Conservation (phyloP, 1,284 basidiomycete species). For the Mycena sp. region DNA sequence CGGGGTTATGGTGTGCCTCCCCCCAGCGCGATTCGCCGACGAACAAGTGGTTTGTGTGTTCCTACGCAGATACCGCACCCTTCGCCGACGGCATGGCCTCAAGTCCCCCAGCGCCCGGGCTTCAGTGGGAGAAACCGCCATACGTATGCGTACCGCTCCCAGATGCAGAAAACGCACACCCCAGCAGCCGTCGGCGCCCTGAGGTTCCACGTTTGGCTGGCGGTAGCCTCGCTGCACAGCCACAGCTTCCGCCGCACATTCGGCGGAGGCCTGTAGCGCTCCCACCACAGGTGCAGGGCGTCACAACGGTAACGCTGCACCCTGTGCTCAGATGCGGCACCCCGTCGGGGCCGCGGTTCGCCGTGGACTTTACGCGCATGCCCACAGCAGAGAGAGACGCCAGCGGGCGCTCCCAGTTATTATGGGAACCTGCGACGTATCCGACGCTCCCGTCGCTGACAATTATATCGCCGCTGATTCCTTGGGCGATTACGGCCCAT, state of each 20-base stretch:
- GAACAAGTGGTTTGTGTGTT: not conserved
- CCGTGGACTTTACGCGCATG: not conserved
- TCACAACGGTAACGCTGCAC: constrained; percentile 12
- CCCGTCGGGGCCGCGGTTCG: not conserved
- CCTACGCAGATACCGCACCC: not conserved
- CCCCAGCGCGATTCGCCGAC: not conserved
- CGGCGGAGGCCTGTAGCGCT: constrained; percentile 8
- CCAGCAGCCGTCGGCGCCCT: too few species aligned
- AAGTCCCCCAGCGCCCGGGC: not conserved
- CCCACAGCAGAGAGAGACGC: not conserved
- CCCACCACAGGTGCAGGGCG: constrained; percentile 17
- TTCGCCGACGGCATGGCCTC: not conserved
- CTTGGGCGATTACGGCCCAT: constrained; percentile 28
- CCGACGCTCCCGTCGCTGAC: constrained; percentile 27
- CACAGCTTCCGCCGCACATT: not conserved
- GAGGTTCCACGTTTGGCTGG: constrained; percentile 9
- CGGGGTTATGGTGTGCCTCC: not conserved
- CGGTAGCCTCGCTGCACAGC: constrained; percentile 7
- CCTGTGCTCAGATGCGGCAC: constrained; percentile 2
- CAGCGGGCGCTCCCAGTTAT: not conserved
- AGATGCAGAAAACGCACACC: too few species aligned
- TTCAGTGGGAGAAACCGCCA: not conserved
- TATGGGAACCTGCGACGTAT: constrained; percentile 10
- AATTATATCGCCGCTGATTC: constrained; percentile 6
- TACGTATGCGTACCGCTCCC: too few species aligned